A percentile compares a stretch with the other conserved stretches of the same genome.
phyloP scores from a whole-genome alignment of 805 yeast genomes.

The Saccharomycopsis sp. region DNA sequence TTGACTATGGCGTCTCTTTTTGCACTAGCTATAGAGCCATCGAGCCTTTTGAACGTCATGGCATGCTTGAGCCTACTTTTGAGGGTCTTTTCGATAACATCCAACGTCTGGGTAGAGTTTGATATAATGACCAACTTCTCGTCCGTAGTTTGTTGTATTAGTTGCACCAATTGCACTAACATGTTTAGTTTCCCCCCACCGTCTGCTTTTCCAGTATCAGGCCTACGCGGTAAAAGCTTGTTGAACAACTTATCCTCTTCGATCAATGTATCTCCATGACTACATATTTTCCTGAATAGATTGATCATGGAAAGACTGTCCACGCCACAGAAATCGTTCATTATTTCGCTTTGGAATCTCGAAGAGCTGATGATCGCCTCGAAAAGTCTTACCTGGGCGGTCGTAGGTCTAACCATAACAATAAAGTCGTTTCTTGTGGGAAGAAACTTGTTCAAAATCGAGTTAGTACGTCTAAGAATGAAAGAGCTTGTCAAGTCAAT shows the following conservation, averaged over 20 bases:
- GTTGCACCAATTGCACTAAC: slow-evolving; percentile 48
- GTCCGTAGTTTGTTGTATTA: slow-evolving; percentile 35
- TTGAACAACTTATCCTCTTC: slow-evolving; percentile 14
- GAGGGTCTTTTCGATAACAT: slow-evolving; percentile 52
- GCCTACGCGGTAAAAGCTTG: slow-evolving; percentile 13
- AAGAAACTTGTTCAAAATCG: slow-evolving; percentile 47
- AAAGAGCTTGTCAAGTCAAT: slow-evolving; percentile 58
- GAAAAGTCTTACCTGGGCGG: slow-evolving; percentile 50
- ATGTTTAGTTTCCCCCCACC: slow-evolving; percentile 61
- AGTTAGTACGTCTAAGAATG: slow-evolving; percentile 65
- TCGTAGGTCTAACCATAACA: slow-evolving; percentile 71
- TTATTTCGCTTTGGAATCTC: slow-evolving; percentile 22
- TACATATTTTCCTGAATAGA: slow-evolving; percentile 72
- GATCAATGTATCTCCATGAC: slow-evolving; percentile 27
- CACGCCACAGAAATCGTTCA: slow-evolving; percentile 10
- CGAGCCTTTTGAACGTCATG: slow-evolving; percentile 56
- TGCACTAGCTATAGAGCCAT: slow-evolving; percentile 74
- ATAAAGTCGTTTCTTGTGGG: slow-evolving; percentile 73
- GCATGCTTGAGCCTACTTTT: slow-evolving; percentile 34
- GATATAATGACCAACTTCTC: slow-evolving; percentile 86
- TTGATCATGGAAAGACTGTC: slow-evolving; percentile 65
- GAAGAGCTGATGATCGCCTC: slow-evolving; percentile 38
- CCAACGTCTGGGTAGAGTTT: slow-evolving; percentile 81
- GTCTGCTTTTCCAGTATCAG: slow-evolving; percentile 16
- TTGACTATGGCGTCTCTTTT: slow-evolving; percentile 60